Base-by-base conservation (phyloP, 352 stramenopile species). In the Saprolegnia diclina region DNA sequence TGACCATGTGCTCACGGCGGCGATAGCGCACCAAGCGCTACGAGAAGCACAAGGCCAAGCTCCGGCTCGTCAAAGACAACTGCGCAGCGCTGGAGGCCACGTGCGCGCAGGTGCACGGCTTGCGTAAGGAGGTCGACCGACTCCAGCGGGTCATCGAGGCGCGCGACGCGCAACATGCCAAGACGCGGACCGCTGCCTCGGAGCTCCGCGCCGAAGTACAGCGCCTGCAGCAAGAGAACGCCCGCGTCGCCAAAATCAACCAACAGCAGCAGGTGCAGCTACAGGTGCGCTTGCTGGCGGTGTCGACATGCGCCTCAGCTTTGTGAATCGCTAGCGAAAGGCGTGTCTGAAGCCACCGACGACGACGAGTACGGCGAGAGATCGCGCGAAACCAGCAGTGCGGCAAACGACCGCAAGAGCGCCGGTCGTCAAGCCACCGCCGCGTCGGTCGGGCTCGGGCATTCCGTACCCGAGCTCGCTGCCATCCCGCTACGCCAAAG, bases 21-120 rank as follows among this genome's bases (percentile, higher is more conserved):
- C 32, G 16, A 16, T 56, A 69, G 63, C 46, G 44, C 1, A 53
- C 63, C 3, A 22, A 16, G 19, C 10, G 19, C 10, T 55, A 54
- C 26, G 26, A 69, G 10, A 62, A 57, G 26, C 63, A 69, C 35
- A 59, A 69, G 29, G 21, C 38, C 38, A 29, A 69, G 35, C 63
- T 69, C 35, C 45, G 45, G 26, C 16, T n/a, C n/a, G n/a, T 44
- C 35, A 69, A 59, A 24, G 63, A 69, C 14, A 29, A 32, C 10
- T 62, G 45, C 18, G 7, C 22, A 0, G 45, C 26, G 11, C 35
- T 69, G 1, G 63, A 69, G 29, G 13, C 19, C 35, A 21, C 21
- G 11, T n/a, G 29, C 26, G 38, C 40, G 5, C 45, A 69, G 22
- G 45, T 42, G 19, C 63, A 52, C 4, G 40, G 13, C 24, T 18